These are phyloP conservation scores for Neoascochyta sp. DNA, from an alignment of 2,329 filamentous ascomycete genomes.

Conservation along the genomic window DNA sequence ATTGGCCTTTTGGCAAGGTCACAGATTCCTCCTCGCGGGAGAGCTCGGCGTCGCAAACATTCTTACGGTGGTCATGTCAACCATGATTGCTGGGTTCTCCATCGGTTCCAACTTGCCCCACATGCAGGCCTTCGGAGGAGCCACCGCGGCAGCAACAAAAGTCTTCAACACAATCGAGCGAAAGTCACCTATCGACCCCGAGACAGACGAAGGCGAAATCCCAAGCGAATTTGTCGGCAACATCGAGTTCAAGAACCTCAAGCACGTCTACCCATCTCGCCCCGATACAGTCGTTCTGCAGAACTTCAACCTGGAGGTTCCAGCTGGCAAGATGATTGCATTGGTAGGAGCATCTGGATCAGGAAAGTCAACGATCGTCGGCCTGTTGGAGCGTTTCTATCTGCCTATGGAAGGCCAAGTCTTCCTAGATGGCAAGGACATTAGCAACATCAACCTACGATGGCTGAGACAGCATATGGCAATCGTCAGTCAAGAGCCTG, in stretches of 20 bases:
- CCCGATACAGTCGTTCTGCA: constrained; percentile 88
- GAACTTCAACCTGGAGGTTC: constrained; percentile 72
- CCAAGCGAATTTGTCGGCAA: constrained; percentile 70
- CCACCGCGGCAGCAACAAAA: constrained; percentile 79
- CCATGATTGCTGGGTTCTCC: constrained; percentile 91
- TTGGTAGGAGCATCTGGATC: constrained; percentile 91
- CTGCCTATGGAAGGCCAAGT: constrained; percentile 78
- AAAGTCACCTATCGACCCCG: constrained; percentile 75
- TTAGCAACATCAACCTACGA: constrained; percentile 74
- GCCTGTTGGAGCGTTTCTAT: constrained; percentile 91
- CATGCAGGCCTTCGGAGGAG: constrained; percentile 78
- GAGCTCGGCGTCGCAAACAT: constrained; percentile 66
- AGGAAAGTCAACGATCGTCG: constrained; percentile 92
- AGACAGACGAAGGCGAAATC: constrained; percentile 65
- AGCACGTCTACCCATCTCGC: constrained; percentile 91
- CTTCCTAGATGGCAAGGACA: constrained; percentile 76
- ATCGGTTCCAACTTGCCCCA: constrained; percentile 71
- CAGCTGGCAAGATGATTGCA: constrained; percentile 87
- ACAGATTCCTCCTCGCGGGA: constrained; percentile 53
- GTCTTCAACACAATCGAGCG: constrained; percentile 95
- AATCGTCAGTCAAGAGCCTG: constrained; percentile 88
- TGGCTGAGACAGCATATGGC: constrained; percentile 93
- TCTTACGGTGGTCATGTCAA: constrained; percentile 80
- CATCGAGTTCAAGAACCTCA: constrained; percentile 77
- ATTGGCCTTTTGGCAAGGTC: constrained; percentile 47